phyloP scores from a whole-genome alignment of 768 basidiomycete species.

The Mycena maculata region DNA sequence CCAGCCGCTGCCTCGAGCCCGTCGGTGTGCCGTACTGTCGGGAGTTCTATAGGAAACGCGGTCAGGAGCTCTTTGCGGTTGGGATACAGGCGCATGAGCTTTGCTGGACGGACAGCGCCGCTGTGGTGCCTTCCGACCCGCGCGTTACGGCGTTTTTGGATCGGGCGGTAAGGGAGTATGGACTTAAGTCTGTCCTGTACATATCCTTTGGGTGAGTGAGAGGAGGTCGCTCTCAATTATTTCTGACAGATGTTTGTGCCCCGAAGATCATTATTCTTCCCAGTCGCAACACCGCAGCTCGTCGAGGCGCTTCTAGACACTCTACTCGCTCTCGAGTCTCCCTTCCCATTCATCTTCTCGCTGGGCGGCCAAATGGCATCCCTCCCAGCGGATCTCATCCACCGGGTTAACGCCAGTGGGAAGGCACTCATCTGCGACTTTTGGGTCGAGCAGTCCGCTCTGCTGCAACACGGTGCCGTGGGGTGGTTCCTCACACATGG shows the following conservation, averaged over 20 bases:
- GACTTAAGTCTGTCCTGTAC: slow-evolving; percentile 2
- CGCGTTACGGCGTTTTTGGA: neutral
- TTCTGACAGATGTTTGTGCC: neutral
- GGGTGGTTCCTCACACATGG: too few species aligned
- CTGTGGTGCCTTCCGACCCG: neutral
- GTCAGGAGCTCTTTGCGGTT: slow-evolving; percentile 20
- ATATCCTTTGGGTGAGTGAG: slow-evolving; percentile 18
- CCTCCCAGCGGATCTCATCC: slow-evolving; percentile 7
- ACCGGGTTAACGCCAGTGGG: slow-evolving; percentile 18
- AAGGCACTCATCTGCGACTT: slow-evolving; percentile 18
- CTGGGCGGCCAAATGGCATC: slow-evolving; percentile 1
- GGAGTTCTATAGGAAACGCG: neutral
- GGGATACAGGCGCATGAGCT: slow-evolving; percentile 6
- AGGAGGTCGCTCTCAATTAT: neutral
- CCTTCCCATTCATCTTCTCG: slow-evolving; percentile 22
- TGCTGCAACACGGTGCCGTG: slow-evolving; percentile 9
- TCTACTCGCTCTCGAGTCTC: neutral
- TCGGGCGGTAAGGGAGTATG: neutral
- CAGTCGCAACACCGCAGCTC: slow-evolving; percentile 5
- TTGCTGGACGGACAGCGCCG: neutral
- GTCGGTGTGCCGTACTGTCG: slow-evolving; percentile 2
- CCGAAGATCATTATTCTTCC: slow-evolving; percentile 1
- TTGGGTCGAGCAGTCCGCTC: slow-evolving; percentile 15
- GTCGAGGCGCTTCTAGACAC: slow-evolving; percentile 14
- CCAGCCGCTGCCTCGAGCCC: neutral